Percentiles rank a stretch among this genome's conserved stretches.
phyloP scores from a whole-genome alignment of 1,284 basidiomycete genomes.

The Phylloporus sp. region DNA sequence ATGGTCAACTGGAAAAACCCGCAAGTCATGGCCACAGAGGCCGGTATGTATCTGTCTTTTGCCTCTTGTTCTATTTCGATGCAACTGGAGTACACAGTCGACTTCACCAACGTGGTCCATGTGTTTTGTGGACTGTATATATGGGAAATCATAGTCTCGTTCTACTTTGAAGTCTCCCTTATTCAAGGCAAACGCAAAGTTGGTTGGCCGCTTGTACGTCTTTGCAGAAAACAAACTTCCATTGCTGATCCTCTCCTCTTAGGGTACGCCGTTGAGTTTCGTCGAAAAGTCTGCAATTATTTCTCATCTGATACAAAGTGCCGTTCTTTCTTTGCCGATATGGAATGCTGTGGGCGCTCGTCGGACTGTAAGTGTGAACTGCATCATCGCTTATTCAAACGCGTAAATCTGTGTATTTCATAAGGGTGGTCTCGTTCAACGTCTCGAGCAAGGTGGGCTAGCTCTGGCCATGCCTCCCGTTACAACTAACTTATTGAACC shows the following conservation, averaged over 20 bases:
- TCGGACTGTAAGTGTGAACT: constrained; percentile 53
- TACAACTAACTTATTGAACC: constrained; percentile 1
- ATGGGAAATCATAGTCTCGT: constrained; percentile 69
- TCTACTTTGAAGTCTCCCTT: constrained; percentile 67
- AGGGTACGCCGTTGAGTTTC: constrained; percentile 21
- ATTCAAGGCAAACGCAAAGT: constrained; percentile 57
- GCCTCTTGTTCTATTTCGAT: constrained; percentile 1
- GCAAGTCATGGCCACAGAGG: constrained; percentile 50
- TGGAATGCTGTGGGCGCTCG: constrained; percentile 63
- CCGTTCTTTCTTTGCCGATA: constrained; percentile 74
- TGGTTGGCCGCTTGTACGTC: constrained; percentile 63
- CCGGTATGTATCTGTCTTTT: constrained; percentile 40
- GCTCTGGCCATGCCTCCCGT: neutral
- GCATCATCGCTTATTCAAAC: neutral
- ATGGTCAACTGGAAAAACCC: constrained; percentile 66
- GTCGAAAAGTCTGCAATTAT: neutral
- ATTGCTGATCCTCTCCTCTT: constrained; percentile 11
- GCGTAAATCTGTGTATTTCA: neutral
- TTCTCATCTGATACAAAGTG: constrained; percentile 41
- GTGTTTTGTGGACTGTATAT: constrained; percentile 63
- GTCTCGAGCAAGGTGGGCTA: constrained; percentile 43
- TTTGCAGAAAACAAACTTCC: neutral
- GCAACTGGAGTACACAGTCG: constrained; percentile 40
- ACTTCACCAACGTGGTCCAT: constrained; percentile 62
- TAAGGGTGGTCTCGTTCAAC: constrained; percentile 61